Evolutionary conservation across 2,329 filamentous ascomycete genomes (phyloP), one percentile per base, ranked within the genome.

Genomic region (Phaeoacremonium minimum): DNA sequence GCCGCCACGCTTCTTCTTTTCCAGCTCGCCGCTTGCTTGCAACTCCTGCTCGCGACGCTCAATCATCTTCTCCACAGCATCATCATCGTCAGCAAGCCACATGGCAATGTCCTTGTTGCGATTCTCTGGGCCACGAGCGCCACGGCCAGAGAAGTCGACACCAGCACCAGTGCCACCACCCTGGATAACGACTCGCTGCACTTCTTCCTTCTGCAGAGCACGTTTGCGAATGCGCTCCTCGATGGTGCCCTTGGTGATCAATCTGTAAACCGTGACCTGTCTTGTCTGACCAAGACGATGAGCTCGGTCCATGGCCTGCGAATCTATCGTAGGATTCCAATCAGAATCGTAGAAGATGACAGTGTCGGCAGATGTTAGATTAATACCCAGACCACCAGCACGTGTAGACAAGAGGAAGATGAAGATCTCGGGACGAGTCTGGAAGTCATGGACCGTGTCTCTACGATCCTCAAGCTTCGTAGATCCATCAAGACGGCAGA

Each of bases 291-390:
- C 93, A 22, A 98, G 78, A 77, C 93, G 87, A 78, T 98, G 93
- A 11, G 93, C 93, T 61, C 93, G 86, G 63, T 98, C 93, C 93
- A 97, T 97, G 63, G 93, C 93, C 61, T 98, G 93, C 36, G 87
- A 95, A 60, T 98, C 93, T 54, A 97, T 97, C 4, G 93, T 97
- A 1, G 93, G 93, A 60, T 98, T 98, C 93, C 93, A 98, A 61
- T 98, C 93, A 9, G 88, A 95, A 59, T 98, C 93, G 73, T 98
- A 98, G 69, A 98, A 98, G 63, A 98, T 97, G 64, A 98, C 93
- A 0, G 93, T 98, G 59, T 98, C 93, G 15, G 93, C 93, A 35
- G 87, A 85, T 6, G 93, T 97, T 48, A 98, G 70, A 56, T 98
- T 98, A 73, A 98, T 98, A 67, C 93, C 93, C 15, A 98, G 76